A percentile compares a stretch with the other conserved stretches of the same genome.
Evolutionary conservation across 805 yeast species (phyloP).

Genomic region (Kazachstania martiniae): DNA sequence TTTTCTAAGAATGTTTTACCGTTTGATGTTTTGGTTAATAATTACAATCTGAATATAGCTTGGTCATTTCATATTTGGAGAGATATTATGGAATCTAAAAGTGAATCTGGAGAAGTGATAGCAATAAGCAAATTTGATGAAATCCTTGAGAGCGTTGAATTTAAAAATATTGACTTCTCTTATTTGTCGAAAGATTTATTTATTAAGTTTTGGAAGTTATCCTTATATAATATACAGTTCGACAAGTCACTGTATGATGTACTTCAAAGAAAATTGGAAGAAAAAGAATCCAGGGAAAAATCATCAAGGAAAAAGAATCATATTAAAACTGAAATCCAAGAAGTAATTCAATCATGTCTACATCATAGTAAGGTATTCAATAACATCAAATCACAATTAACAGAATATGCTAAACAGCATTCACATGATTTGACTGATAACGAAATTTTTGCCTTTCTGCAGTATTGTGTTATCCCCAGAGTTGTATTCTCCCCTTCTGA

Average conservation of each 20-base stretch:
- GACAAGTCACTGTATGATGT: conserved; percentile 39
- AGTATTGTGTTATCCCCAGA: conserved; percentile 65
- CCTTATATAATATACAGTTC: conserved; percentile 59
- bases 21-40: conserved; percentile 31
- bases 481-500: conserved; percentile 71
- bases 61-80: conserved; percentile 83
- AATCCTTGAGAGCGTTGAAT: conserved; percentile 8
- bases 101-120: background rate
- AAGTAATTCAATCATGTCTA: conserved; percentile 10
- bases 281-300: conserved; percentile 5
- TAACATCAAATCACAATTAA: conserved; percentile 5
- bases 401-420: conserved; percentile 9
- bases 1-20: conserved; percentile 32
- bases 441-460: conserved; percentile 35
- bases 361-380: conserved; percentile 15
- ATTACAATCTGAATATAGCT: conserved; percentile 38
- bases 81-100: conserved; percentile 23
- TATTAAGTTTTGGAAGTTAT: conserved; percentile 60
- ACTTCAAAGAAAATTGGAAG: conserved; percentile 25
- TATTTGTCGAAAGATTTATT: conserved; percentile 36
- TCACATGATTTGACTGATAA: conserved; percentile 6
- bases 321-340: conserved; percentile 10
- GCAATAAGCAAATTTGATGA: conserved; percentile 2
- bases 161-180: conserved; percentile 16
- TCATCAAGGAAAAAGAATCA: conserved; percentile 12